Evolutionary conservation across 495 filamentous ascomycete genomes (phyloP).

Genomic region (Daldinia bambusicola): DNA sequence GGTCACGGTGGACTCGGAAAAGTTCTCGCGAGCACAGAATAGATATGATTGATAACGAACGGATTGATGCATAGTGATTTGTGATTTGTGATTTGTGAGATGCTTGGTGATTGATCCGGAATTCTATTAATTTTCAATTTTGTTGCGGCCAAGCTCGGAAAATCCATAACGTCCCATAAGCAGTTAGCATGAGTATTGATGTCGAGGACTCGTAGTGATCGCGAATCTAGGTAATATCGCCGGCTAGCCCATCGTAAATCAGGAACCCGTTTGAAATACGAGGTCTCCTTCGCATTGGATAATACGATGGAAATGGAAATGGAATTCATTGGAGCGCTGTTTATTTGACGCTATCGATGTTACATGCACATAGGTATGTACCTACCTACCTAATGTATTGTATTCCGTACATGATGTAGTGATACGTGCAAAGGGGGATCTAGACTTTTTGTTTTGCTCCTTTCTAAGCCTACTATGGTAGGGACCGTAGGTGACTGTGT

Average conservation of each 20-base stretch:
- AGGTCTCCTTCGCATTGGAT: neutral
- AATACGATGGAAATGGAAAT: neutral
- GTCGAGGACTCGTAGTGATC: neutral
- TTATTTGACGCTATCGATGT: neutral
- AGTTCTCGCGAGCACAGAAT: slow-evolving; percentile 49
- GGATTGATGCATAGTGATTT: slow-evolving; percentile 19
- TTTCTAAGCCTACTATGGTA: neutral
- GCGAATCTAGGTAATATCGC: neutral
- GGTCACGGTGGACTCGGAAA: slow-evolving; percentile 48
- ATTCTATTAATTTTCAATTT: neutral
- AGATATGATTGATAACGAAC: slow-evolving; percentile 48
- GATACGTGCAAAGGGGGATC: neutral
- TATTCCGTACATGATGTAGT: neutral
- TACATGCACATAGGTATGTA: neutral
- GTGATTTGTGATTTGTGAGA: slow-evolving; percentile 6
- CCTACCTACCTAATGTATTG: no score
- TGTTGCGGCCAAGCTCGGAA: neutral
- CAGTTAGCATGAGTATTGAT: no score
- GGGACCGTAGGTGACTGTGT: neutral
- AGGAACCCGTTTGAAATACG: neutral
- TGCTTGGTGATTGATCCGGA: neutral
- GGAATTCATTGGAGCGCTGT: neutral
- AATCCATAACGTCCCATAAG: neutral
- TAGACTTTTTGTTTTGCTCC: slow-evolving; percentile 11
- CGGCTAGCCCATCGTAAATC: neutral